These are phyloP conservation scores for Corymbia citriodora DNA, from an alignment of 441 rosid species.

Conservation along the genomic window DNA sequence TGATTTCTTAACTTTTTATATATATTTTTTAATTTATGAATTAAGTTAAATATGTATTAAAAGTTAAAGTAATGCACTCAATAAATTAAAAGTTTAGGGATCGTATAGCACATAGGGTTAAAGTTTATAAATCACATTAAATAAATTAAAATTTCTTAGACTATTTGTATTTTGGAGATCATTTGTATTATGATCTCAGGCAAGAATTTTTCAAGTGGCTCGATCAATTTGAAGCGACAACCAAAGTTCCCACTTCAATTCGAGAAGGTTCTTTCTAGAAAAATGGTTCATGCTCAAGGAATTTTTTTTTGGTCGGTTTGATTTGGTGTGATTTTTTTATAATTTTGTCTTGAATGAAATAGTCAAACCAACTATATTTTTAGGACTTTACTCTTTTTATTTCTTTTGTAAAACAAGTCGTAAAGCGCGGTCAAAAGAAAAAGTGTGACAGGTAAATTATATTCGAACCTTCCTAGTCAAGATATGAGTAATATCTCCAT, in stretches of 20 bases:
- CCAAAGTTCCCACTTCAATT: background rate
- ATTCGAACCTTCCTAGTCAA: background rate
- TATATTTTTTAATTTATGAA: no score
- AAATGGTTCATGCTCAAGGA: background rate
- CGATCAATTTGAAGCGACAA: background rate
- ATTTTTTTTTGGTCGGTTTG: background rate
- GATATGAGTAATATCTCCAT: background rate
- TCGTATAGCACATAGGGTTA: fast-evolving
- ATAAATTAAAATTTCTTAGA: no score
- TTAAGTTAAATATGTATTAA: no score
- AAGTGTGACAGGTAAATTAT: background rate
- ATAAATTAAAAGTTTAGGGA: fast-evolving
- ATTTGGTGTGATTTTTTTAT: background rate
- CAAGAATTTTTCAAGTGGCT: background rate
- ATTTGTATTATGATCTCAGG: background rate
- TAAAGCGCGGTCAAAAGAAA: background rate
- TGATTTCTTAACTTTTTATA: fast-evolving
- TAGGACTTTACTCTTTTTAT: background rate
- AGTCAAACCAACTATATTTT: background rate
- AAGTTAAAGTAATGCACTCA: fast-evolving
- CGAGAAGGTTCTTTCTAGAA: background rate
- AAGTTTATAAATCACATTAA: no score
- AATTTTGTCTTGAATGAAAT: background rate
- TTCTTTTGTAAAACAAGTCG: background rate
- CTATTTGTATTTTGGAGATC: no score